These are phyloP conservation scores for Fraxinus floribunda DNA, from an alignment of 305 asterid species.

Conservation along the genomic window DNA sequence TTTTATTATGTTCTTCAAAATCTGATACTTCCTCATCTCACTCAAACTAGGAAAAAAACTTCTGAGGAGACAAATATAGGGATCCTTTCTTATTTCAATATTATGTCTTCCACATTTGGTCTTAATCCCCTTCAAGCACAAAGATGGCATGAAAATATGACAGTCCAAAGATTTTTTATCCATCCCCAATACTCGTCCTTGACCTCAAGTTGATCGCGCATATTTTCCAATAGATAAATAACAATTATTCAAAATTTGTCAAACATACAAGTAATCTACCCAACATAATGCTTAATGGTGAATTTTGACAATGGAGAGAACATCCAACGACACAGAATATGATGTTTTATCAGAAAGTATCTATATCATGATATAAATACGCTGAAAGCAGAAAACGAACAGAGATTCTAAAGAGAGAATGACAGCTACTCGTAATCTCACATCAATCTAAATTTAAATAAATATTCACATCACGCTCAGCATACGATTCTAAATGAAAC, in stretches of 20 bases:
- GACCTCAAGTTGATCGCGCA: not conserved
- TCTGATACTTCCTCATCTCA: not conserved
- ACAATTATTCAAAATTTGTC: not conserved
- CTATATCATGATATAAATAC: not conserved
- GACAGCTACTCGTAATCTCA: constrained; percentile 14
- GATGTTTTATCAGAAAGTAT: not conserved
- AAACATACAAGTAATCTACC: not conserved
- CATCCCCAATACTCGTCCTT: constrained; percentile 6
- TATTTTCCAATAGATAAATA: not conserved
- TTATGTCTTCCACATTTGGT: not conserved
- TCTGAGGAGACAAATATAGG: not conserved
- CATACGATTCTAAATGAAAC: not conserved
- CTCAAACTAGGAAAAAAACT: not conserved
- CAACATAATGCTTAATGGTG: not conserved
- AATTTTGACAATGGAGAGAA: not conserved
- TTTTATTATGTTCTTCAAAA: not conserved
- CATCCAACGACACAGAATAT: not conserved
- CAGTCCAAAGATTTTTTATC: not conserved
- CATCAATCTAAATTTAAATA: constrained; percentile 7
- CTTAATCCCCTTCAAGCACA: constrained; percentile 6
- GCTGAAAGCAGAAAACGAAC: not conserved
- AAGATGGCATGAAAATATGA: not conserved
- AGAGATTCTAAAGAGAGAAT: constrained; percentile 1
- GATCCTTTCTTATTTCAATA: not conserved
- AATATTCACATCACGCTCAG: not conserved